Evolutionary conservation across 345 rosid genomes (phyloP).

Genomic region (Rhizophora apiculata): DNA sequence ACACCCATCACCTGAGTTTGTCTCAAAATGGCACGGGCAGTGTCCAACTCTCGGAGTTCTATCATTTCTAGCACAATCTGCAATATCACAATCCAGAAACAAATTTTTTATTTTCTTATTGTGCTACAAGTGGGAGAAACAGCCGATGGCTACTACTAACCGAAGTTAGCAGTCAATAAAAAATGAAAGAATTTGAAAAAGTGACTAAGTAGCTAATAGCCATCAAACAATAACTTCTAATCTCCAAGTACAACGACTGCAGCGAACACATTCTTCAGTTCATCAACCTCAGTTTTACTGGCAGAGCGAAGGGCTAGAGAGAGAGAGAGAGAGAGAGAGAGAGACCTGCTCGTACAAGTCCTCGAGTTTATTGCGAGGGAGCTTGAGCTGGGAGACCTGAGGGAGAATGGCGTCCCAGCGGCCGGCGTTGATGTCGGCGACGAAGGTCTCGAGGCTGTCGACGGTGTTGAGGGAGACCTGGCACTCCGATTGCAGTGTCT

Average conservation of each 20-base stretch:
- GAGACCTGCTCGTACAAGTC: slow-evolving; percentile 90
- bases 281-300: no score
- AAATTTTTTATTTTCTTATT: no score
- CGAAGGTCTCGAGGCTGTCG: slow-evolving; percentile 90
- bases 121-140: no score
- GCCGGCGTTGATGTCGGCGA: slow-evolving; percentile 81
- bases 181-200: no score
- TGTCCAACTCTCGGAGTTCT: slow-evolving; percentile 89
- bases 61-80: slow-evolving; percentile 98
- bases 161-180: no score
- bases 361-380: slow-evolving; percentile 82
- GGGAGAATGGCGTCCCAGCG: slow-evolving; percentile 94
- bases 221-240: no score
- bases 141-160: no score
- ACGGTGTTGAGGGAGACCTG: slow-evolving; percentile 93
- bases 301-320: background rate
- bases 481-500: slow-evolving; percentile 87
- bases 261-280: no score
- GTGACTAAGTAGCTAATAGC: no score
- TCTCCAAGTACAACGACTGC: no score
- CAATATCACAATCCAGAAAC: background rate
- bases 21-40: slow-evolving; percentile 91
- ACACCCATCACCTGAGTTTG: slow-evolving; percentile 99
- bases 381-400: slow-evolving; percentile 92
- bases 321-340: background rate